A percentile compares a stretch with the other conserved stretches of the same genome.
Conservation (phyloP, 73 alveolate species). For the Paramecium tetraurelia region DNA sequence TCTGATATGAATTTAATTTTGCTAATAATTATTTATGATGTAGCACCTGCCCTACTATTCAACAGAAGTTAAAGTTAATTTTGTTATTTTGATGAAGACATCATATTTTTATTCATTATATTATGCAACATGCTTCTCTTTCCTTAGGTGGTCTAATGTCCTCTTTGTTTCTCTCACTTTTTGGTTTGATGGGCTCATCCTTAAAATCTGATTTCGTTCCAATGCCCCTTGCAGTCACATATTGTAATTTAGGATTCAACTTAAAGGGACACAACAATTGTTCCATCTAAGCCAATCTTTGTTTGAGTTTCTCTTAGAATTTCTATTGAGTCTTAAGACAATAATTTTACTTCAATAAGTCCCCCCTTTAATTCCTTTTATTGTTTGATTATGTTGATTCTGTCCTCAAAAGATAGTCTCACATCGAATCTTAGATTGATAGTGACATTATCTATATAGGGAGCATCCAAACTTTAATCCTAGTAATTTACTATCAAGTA, state of each 20-base stretch:
- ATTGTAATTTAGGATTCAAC: neutral
- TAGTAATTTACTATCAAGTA: neutral
- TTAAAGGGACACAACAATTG: conserved; percentile 9
- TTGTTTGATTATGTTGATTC: neutral
- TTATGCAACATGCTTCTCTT: conserved; percentile 44
- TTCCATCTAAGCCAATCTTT: neutral
- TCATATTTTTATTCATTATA: conserved; percentile 20
- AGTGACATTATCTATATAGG: neutral
- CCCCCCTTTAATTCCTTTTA: neutral
- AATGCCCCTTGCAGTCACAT: conserved; percentile 27
- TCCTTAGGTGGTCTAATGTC: conserved; percentile 6
- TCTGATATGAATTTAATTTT: neutral
- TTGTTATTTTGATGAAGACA: neutral
- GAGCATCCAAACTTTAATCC: conserved; percentile 42
- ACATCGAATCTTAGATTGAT: conserved; percentile 29
- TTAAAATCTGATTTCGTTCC: neutral
- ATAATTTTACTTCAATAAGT: neutral
- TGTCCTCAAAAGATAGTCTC: conserved; percentile 11
- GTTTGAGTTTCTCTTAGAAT: neutral
- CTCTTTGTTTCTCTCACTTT: conserved; percentile 11
- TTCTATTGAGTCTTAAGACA: neutral
- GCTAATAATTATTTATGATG: neutral
- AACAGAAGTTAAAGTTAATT: neutral
- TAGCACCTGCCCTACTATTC: neutral
- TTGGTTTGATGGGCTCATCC: neutral